A percentile compares a stretch with the other conserved stretches of the same genome.
These are phyloP conservation scores for Linderina pennispora DNA, from an alignment of 192 early-diverging fungal genomes.

Conservation along the genomic window DNA sequence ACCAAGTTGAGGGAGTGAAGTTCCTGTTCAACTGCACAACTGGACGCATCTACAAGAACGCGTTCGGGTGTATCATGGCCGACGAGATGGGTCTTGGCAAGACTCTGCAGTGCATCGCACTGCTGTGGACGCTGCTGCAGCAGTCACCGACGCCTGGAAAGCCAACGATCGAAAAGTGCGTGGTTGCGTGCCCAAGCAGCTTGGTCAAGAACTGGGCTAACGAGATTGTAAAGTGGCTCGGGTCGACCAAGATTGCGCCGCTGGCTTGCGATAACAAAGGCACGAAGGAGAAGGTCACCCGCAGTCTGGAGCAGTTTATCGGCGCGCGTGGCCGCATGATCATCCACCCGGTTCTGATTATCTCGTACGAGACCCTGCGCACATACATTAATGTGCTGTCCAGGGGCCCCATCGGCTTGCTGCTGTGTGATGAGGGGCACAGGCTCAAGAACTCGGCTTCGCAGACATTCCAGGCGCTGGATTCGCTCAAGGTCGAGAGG, in stretches of 20 bases:
- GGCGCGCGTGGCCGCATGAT: conserved; percentile 78
- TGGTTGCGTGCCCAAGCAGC: conserved; percentile 95
- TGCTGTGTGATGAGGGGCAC: conserved; percentile 98
- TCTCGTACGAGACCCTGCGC: conserved; percentile 95
- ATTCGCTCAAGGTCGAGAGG: conserved; percentile 79
- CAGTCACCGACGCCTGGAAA: conserved; percentile 87
- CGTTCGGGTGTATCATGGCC: conserved; percentile 97
- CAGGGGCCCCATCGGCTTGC: conserved; percentile 79
- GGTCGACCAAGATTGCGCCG: conserved; percentile 71
- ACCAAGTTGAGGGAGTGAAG: conserved; percentile 93
- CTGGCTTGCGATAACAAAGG: conserved; percentile 87
- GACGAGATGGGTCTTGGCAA: conserved; percentile 96
- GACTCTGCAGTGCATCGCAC: conserved; percentile 85
- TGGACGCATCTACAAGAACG: conserved; percentile 62
- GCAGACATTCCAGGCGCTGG: conserved; percentile 76
- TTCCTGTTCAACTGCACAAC: conserved; percentile 96
- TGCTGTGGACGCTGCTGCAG: conserved; percentile 95
- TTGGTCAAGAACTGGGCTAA: conserved; percentile 99
- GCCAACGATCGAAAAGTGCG: conserved; percentile 91
- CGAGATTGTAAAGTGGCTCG: conserved; percentile 95
- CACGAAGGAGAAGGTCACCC: conserved; percentile 76
- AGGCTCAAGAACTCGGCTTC: conserved; percentile 87
- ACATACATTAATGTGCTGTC: conserved; percentile 69
- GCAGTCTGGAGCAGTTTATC: conserved; percentile 74
- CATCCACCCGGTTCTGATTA: conserved; percentile 89